Percentiles rank a stretch among this genome's conserved stretches.
Evolutionary conservation across 108 stramenopile species (phyloP).

Genomic region (Fragilariopsis cylindrus): DNA sequence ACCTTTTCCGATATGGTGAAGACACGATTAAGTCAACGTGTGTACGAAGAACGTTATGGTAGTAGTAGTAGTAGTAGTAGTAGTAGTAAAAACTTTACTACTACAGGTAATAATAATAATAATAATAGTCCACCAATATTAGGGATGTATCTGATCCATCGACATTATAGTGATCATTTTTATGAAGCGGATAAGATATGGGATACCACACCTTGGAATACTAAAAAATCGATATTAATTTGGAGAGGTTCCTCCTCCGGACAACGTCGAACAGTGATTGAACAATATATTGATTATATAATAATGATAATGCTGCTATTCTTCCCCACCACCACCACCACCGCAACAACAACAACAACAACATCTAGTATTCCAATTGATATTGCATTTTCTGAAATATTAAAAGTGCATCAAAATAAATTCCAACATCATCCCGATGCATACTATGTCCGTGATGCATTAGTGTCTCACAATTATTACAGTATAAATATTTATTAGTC

Average conservation of each 20-base stretch:
- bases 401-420: neutral
- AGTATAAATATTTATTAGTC: neutral
- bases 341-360: too few species aligned
- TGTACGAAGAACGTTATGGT: neutral
- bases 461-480: neutral
- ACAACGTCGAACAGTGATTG: neutral
- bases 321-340: too few species aligned
- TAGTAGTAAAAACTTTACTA: neutral
- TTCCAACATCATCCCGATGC: neutral
- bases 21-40: neutral
- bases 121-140: neutral
- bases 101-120: neutral
- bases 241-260: neutral
- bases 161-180: constrained; percentile 4
- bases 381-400: neutral
- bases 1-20: neutral
- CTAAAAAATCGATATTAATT: neutral
- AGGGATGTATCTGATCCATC: neutral
- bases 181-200: neutral
- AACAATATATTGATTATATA: neutral
- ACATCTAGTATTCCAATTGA: neutral
- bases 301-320: too few species aligned
- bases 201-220: neutral
- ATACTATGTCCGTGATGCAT: neutral
- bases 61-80: neutral